These are phyloP conservation scores for Nelumbo lutea DNA, from an alignment of 164 flowering plant species.

Conservation along the genomic window DNA sequence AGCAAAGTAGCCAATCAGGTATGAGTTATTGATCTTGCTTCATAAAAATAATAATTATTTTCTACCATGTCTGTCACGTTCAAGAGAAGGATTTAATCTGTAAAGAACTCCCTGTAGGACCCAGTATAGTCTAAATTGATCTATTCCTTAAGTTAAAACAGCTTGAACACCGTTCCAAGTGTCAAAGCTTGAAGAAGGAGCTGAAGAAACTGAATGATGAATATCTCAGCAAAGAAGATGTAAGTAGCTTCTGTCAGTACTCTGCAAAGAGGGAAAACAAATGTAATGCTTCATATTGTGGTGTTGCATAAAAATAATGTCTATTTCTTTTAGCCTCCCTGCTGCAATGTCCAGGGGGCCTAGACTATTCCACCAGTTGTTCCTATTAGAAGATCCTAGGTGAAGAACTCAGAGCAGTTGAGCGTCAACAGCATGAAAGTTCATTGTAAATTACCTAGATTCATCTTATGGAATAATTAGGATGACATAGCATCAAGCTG, in stretches of 20 bases:
- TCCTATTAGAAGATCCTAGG: background rate
- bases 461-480: background rate
- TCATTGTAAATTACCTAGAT: background rate
- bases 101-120: background rate
- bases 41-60: background rate
- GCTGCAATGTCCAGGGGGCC: background rate
- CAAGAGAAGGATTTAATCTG: background rate
- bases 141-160: conserved; percentile 15
- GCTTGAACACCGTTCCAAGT: conserved; percentile 40
- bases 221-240: conserved; percentile 33
- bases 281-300: background rate
- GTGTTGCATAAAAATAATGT: background rate
- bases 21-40: background rate
- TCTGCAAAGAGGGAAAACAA: background rate
- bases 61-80: background rate
- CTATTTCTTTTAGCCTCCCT: background rate
- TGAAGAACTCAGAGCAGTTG: background rate
- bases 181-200: conserved; percentile 43
- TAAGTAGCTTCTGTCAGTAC: conserved; percentile 15
- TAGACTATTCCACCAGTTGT: background rate
- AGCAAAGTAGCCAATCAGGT: conserved; percentile 55
- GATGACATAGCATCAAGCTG: background rate
- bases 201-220: conserved; percentile 38
- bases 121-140: background rate
- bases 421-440: background rate